These are phyloP conservation scores for Vanderwaltozyma polyspora DNA, from an alignment of 805 yeast species.

Conservation along the genomic window DNA sequence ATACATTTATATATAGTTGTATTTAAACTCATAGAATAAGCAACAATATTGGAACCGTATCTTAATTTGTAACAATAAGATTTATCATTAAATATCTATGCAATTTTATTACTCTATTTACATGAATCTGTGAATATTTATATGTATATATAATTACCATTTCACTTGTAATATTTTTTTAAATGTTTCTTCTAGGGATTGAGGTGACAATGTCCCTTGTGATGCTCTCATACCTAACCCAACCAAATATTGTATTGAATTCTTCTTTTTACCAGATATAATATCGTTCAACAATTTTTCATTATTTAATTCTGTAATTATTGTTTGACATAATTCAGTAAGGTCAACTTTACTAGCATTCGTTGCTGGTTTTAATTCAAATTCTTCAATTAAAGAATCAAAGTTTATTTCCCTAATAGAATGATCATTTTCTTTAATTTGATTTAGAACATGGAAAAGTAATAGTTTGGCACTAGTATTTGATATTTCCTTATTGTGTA, in stretches of 20 bases:
- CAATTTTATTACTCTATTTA: no score
- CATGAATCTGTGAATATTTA: no score
- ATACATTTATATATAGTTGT: no score
- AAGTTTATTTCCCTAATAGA: constrained; percentile 21
- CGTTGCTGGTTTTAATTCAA: constrained; percentile 33
- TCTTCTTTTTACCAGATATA: constrained; percentile 42
- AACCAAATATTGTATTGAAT: constrained; percentile 62
- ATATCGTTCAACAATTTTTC: constrained; percentile 48
- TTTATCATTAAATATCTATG: no score
- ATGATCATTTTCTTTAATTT: constrained; percentile 29
- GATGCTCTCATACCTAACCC: constrained; percentile 78
- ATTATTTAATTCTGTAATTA: constrained; percentile 32
- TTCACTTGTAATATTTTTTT: constrained; percentile 17
- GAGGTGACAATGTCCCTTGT: constrained; percentile 44
- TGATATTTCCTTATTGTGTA: constrained; percentile 41
- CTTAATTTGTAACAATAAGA: no score
- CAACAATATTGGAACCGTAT: no score
- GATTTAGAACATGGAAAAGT: constrained; percentile 47
- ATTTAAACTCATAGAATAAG: no score
- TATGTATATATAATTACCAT: constrained; percentile 4
- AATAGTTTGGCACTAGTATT: constrained; percentile 57
- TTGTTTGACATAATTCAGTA: constrained; percentile 32
- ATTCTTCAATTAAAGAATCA: constrained; percentile 39
- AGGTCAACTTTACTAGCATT: constrained; percentile 28
- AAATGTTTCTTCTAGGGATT: constrained; percentile 27